phyloP scores from a whole-genome alignment of 768 basidiomycete species.

The Pleurotus djamor region DNA sequence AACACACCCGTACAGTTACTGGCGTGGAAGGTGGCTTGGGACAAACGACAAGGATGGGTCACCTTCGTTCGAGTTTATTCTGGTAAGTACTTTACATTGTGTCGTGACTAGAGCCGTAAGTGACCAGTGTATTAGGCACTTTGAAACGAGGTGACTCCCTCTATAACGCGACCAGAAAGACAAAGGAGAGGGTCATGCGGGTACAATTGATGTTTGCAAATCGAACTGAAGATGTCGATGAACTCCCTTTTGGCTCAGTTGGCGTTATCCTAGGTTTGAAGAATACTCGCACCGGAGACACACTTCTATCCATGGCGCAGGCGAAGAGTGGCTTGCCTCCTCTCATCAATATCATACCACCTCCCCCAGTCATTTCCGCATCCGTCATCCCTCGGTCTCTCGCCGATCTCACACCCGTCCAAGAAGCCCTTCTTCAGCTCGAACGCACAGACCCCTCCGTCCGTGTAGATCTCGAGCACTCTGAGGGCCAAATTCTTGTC shows the following conservation, averaged over 20 bases:
- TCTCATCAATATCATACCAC: slow-evolving; percentile 67
- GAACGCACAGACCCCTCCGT: slow-evolving; percentile 90
- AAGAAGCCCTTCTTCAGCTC: slow-evolving; percentile 69
- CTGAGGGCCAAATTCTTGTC: slow-evolving; percentile 77
- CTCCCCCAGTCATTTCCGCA: slow-evolving; percentile 83
- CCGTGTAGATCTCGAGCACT: slow-evolving; percentile 60
- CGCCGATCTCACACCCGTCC: slow-evolving; percentile 74
- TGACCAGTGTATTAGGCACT: slow-evolving; percentile 44
- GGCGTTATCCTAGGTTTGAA: slow-evolving; percentile 84
- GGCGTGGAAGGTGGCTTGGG: slow-evolving; percentile 91
- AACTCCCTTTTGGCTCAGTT: slow-evolving; percentile 78
- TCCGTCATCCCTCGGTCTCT: slow-evolving; percentile 81
- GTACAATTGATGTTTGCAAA: slow-evolving; percentile 79
- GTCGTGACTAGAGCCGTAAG: not conserved
- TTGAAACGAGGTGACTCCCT: slow-evolving; percentile 61
- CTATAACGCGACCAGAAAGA: slow-evolving; percentile 63
- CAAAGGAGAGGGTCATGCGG: slow-evolving; percentile 73
- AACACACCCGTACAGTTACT: slow-evolving; percentile 59
- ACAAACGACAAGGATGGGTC: slow-evolving; percentile 85
- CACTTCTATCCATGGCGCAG: slow-evolving; percentile 56
- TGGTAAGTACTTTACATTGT: slow-evolving; percentile 41
- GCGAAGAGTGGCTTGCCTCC: slow-evolving; percentile 25
- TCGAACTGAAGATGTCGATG: slow-evolving; percentile 72
- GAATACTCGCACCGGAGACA: slow-evolving; percentile 86
- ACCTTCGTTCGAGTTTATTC: slow-evolving; percentile 90